Conservation (phyloP, 352 stramenopile species). For the Globisporangium yorkense region DNA sequence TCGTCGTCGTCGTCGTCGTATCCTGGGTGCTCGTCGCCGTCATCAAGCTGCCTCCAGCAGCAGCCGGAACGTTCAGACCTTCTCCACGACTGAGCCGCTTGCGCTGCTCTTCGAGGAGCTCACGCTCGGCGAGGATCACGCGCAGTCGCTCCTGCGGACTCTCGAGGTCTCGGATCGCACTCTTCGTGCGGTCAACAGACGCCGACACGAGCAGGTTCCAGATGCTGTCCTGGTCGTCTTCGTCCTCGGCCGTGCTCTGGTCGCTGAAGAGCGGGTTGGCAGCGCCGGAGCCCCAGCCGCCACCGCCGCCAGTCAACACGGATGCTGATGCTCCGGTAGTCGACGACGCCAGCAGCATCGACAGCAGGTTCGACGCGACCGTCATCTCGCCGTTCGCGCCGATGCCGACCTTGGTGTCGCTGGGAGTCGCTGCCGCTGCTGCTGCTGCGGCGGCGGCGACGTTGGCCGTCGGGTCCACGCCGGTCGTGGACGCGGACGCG, state of each 20-base stretch:
- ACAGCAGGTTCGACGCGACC: conserved; percentile 36
- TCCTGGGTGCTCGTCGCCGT: not conserved
- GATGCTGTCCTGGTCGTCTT: conserved; percentile 54
- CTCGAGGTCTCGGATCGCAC: conserved; percentile 31
- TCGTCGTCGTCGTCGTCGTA: not conserved
- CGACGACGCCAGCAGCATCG: conserved; percentile 46
- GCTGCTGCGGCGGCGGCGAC: not conserved
- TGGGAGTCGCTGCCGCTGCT: not conserved
- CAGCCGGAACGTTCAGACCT: not conserved
- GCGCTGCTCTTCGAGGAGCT: conserved; percentile 54
- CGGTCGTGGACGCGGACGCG: conserved; percentile 46
- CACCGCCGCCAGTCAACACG: not conserved
- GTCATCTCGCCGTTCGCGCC: conserved; percentile 11
- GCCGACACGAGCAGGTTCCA: conserved; percentile 67
- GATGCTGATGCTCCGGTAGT: conserved; percentile 23
- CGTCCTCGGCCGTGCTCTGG: conserved; percentile 33
- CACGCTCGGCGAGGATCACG: conserved; percentile 56
- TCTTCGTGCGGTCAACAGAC: conserved; percentile 62
- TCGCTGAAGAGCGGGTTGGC: conserved; percentile 53
- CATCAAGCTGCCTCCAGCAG: conserved; percentile 1
- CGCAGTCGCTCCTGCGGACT: conserved; percentile 46
- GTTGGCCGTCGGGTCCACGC: conserved; percentile 14
- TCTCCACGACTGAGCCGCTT: conserved; percentile 26
- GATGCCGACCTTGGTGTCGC: conserved; percentile 10
- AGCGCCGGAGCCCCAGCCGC: conserved; percentile 6